phyloP scores from a whole-genome alignment of 2,329 filamentous ascomycete genomes.

The Xylaria sp. region DNA sequence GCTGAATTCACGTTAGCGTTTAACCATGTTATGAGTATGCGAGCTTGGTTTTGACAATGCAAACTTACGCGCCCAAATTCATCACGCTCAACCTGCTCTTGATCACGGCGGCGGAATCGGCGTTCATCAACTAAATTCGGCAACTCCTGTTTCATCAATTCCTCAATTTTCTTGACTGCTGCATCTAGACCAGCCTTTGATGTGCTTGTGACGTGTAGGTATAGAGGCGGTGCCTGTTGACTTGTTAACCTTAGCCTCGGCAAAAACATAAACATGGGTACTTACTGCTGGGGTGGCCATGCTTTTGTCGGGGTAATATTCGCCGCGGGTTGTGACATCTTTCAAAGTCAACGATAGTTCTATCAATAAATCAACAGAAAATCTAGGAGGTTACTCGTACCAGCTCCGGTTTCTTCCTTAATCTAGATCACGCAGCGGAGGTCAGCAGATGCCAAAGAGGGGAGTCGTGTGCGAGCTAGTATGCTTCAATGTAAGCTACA shows the following conservation, averaged over 20 bases:
- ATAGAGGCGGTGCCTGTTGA: slow-evolving; percentile 85
- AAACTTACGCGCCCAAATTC: slow-evolving; percentile 85
- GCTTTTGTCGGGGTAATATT: slow-evolving; percentile 96
- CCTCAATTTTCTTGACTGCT: slow-evolving; percentile 88
- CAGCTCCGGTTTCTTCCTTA: slow-evolving; percentile 99
- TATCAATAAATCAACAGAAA: slow-evolving; percentile 59
- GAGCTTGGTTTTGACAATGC: slow-evolving; percentile 6
- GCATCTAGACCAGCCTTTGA: slow-evolving; percentile 90
- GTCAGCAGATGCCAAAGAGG: slow-evolving; percentile 95
- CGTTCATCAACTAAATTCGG: slow-evolving; percentile 95
- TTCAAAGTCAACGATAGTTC: slow-evolving; percentile 71
- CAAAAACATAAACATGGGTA: slow-evolving; percentile 37
- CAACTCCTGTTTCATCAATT: slow-evolving; percentile 95
- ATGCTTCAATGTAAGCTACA: slow-evolving; percentile 76
- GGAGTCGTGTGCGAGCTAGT: slow-evolving; percentile 70
- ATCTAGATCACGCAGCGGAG: slow-evolving; percentile 93
- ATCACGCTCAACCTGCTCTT: slow-evolving; percentile 85
- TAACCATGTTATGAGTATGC: slow-evolving; percentile 14
- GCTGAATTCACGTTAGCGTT: slow-evolving; percentile 63
- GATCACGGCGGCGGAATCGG: slow-evolving; percentile 85
- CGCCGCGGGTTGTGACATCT: slow-evolving; percentile 99
- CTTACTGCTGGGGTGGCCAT: slow-evolving; percentile 94
- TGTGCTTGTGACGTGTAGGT: slow-evolving; percentile 94
- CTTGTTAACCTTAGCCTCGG: slow-evolving; percentile 30
- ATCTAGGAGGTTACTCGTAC: slow-evolving; percentile 78